phyloP scores from a whole-genome alignment of 2,329 filamentous ascomycete species.

The Hortaea sp. region DNA sequence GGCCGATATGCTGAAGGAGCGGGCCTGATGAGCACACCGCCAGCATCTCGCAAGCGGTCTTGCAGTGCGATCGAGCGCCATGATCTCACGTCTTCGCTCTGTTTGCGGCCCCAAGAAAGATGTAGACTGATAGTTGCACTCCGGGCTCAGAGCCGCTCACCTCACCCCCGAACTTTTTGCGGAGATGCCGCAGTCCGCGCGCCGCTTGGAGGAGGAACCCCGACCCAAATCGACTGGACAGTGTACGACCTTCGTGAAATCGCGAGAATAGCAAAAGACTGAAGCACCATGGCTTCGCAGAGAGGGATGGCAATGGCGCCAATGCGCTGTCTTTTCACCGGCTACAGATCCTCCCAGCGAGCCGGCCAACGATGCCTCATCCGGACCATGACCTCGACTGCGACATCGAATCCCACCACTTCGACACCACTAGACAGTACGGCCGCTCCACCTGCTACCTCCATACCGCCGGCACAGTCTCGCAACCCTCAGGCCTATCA shows the following conservation, averaged over 20 bases:
- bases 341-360: slow-evolving; percentile 12
- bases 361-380: slow-evolving; percentile 27
- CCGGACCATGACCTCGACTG: slow-evolving; percentile 49
- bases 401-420: slow-evolving; percentile 20
- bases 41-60: slow-evolving; percentile 21
- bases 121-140: too few species aligned
- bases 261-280: too few species aligned
- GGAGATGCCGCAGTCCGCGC: background rate
- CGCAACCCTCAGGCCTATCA: slow-evolving; percentile 6
- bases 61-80: slow-evolving; percentile 27
- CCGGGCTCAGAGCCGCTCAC: background rate
- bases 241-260: too few species aligned
- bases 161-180: slow-evolving; percentile 4
- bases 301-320: slow-evolving; percentile 27
- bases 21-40: slow-evolving; percentile 22
- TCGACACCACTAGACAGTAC: background rate
- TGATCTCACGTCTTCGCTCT: slow-evolving; percentile 1
- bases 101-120: too few species aligned
- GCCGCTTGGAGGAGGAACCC: too few species aligned
- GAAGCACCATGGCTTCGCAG: slow-evolving; percentile 30
- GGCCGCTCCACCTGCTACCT: slow-evolving; percentile 9
- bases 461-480: slow-evolving; percentile 23
- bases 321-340: slow-evolving; percentile 25
- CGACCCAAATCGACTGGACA: too few species aligned
- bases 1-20: slow-evolving; percentile 41